Base-by-base conservation (phyloP, 2,329 filamentous ascomycete genomes). In the Neofusicoccum sp. region DNA sequence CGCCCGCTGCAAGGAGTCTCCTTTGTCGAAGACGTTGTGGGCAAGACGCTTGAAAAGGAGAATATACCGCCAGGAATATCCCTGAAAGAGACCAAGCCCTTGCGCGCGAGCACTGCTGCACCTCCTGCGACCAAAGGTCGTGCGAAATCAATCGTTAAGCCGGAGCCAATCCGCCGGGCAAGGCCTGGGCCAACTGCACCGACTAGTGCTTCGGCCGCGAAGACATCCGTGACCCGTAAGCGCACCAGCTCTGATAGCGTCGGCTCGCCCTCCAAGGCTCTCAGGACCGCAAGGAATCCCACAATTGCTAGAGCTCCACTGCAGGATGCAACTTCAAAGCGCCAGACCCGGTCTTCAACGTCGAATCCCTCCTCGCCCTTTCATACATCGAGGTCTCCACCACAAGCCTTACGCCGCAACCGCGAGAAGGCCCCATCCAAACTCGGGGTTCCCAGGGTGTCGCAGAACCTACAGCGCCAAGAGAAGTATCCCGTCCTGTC, bases 1-100 rank as follows among this genome's bases (percentile, higher is more conserved):
- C 63, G 62, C 62, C 63, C 74, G 59, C 64, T 74, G 6, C 83
- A 84, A 66, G 78, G 78, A 50, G 69, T 72, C 6, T 74, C 75
- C 4, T 73, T 76, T 44, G 71, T 73, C 16, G 69, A 76, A 47
- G 83, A 87, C 67, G 70, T 83, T n/a, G 69, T 77, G 64, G 85
- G 85, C 29, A 79, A 79, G 54, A 83, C 84, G 37, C 80, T 80
- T 4, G 86, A 86, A 5, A 89, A 89, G 68, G 86, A 89, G 71
- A 89, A 89, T 66, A 69, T 87, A 4, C 85, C 85, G 12, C 86
- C 85, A 1, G 81, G 80, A n/a, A 67, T 70, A 61, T 69, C 71
- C 12, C 66, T 71, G 4, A 61, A 64, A 45, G 11, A 44, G 29
- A 6, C 12, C 16, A 49, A 67, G 50, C 70, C 72, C 36, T 37